These are phyloP conservation scores for Colletotrichum caudatum DNA, from an alignment of 2,329 filamentous ascomycete genomes.

Conservation along the genomic window DNA sequence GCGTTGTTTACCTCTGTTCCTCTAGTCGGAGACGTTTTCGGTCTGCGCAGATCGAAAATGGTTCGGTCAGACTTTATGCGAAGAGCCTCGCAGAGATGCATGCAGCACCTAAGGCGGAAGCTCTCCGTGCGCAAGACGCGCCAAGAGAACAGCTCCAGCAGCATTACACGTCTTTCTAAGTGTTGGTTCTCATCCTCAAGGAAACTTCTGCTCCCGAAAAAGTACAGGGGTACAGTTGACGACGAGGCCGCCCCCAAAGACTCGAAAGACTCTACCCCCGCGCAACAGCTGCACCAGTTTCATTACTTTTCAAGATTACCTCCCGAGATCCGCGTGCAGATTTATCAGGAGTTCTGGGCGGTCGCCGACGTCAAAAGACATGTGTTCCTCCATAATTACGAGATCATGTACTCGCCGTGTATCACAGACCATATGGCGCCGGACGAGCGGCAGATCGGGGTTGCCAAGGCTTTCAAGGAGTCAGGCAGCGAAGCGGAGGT, in stretches of 20 bases:
- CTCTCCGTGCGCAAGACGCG: neutral
- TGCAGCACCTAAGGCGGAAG: conserved; percentile 1
- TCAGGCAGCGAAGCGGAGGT: conserved; percentile 2
- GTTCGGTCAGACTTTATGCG: neutral
- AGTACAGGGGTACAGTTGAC: neutral
- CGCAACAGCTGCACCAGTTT: conserved; percentile 23
- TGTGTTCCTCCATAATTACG: conserved; percentile 17
- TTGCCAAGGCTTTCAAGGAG: conserved; percentile 22
- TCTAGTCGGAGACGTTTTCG: neutral
- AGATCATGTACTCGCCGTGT: conserved; percentile 28
- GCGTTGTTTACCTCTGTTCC: neutral
- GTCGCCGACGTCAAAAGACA: conserved; percentile 31
- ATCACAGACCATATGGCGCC: conserved; percentile 35
- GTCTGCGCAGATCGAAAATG: neutral
- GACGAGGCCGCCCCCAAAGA: neutral
- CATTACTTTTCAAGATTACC: conserved; percentile 32
- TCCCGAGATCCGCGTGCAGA: conserved; percentile 38
- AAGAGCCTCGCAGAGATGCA: conserved; percentile 13
- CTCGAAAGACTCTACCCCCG: neutral
- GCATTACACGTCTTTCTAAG: neutral
- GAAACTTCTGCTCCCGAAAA: neutral
- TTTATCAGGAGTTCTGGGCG: conserved; percentile 34
- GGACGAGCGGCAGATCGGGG: conserved; percentile 35
- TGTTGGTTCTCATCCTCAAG: conserved; percentile 12
- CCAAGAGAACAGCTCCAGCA: conserved; percentile 1